A percentile compares a stretch with the other conserved stretches of the same genome.
Evolutionary conservation across 768 basidiomycete species (phyloP).

Genomic region (Amanita rubescens): DNA sequence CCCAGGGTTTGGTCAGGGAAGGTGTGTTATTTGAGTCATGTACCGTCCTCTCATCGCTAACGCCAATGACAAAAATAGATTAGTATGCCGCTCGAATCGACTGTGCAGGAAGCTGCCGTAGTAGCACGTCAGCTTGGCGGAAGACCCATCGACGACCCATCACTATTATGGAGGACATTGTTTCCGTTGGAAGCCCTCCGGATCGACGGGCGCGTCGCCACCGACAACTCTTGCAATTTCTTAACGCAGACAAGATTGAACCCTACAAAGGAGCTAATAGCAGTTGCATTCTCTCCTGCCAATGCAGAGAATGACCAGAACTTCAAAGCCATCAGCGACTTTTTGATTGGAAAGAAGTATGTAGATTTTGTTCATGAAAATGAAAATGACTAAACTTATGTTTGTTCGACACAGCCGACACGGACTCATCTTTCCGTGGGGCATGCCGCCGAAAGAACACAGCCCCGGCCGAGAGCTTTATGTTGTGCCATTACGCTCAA

Average conservation of each 20-base stretch:
- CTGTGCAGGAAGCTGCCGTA: slow-evolving; percentile 59
- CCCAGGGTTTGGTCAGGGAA: slow-evolving; percentile 70
- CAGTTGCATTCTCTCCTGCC: slow-evolving; percentile 62
- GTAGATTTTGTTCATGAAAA: slow-evolving; percentile 4
- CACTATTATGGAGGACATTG: slow-evolving; percentile 65
- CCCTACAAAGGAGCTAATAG: slow-evolving; percentile 68
- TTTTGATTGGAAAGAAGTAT: slow-evolving; percentile 44
- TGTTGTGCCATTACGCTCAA: slow-evolving; percentile 66
- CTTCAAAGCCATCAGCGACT: slow-evolving; percentile 59
- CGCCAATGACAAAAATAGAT: slow-evolving; percentile 36
- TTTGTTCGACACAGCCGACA: slow-evolving; percentile 52
- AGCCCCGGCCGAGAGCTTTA: slow-evolving; percentile 83
- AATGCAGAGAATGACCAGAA: slow-evolving; percentile 34
- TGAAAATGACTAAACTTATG: slow-evolving; percentile 8
- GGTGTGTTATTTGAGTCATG: slow-evolving; percentile 31
- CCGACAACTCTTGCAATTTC: slow-evolving; percentile 70
- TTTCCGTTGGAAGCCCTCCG: slow-evolving; percentile 64
- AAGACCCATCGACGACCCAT: slow-evolving; percentile 45
- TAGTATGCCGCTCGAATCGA: slow-evolving; percentile 69
- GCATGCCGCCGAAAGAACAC: slow-evolving; percentile 60
- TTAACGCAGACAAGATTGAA: slow-evolving; percentile 74
- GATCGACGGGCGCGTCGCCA: slow-evolving; percentile 81
- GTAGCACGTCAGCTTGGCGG: slow-evolving; percentile 79
- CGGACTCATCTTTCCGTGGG: slow-evolving; percentile 84
- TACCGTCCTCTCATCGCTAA: neutral